A percentile compares a stretch with the other conserved stretches of the same genome.
Conservation (phyloP, 2,329 filamentous ascomycete species). For the Rutstroemia sp. region DNA sequence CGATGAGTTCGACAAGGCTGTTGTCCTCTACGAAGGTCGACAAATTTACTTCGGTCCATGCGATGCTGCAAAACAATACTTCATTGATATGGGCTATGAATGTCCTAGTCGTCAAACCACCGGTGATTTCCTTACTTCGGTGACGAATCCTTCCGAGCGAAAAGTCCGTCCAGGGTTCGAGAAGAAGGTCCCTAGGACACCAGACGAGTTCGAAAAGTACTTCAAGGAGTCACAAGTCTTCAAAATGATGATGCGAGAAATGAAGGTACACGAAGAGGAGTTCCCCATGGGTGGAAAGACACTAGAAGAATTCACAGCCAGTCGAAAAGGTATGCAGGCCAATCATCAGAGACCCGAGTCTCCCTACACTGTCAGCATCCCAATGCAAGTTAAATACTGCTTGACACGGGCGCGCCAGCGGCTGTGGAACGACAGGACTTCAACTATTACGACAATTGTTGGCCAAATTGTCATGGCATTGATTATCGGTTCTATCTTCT, state of each 20-base stretch:
- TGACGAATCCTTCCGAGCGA: conserved; percentile 55
- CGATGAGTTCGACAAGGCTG: conserved; percentile 59
- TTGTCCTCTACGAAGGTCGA: conserved; percentile 58
- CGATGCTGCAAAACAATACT: conserved; percentile 57
- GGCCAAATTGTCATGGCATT: conserved; percentile 43
- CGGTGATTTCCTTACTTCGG: conserved; percentile 67
- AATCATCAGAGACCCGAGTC: conserved; percentile 43
- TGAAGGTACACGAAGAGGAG: conserved; percentile 8
- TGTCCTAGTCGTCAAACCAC: conserved; percentile 46
- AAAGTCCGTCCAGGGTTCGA: conserved; percentile 48
- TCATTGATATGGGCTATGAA: conserved; percentile 64
- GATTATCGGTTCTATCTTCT: conserved; percentile 56
- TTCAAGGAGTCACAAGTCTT: conserved; percentile 39
- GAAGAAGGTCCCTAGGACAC: conserved; percentile 50
- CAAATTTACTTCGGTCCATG: conserved; percentile 64
- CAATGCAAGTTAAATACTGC: conserved; percentile 72
- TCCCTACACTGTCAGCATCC: background rate
- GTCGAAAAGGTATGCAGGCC: conserved; percentile 38
- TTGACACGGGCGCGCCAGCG: conserved; percentile 68
- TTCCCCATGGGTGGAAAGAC: conserved; percentile 34
- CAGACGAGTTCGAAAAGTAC: conserved; percentile 56
- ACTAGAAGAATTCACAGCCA: conserved; percentile 46
- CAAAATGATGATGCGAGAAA: conserved; percentile 33
- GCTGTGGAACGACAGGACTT: conserved; percentile 47
- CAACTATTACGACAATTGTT: conserved; percentile 10